Base-by-base conservation (phyloP, 2,329 filamentous ascomycete genomes). In the Neonectria punicea region DNA sequence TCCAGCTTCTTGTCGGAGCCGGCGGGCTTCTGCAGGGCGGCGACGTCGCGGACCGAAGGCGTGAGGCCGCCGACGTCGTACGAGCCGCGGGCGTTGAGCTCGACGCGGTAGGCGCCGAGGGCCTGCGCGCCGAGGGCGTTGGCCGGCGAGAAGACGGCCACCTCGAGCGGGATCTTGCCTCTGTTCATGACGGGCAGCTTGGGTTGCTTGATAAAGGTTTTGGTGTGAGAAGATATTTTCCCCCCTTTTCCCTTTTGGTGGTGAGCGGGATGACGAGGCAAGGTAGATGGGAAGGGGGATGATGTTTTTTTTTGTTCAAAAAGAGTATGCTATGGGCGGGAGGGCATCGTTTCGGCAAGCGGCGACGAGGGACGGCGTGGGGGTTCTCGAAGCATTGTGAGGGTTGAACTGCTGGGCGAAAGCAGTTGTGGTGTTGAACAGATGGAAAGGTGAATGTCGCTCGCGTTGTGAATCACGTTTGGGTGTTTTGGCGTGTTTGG, bases 11-110 rank as follows among this genome's bases (percentile, higher is more conserved):
- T 36, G 20, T 68, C 67, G 9, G 22, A 43, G 14, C 34, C 43
- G n/a, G 13, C 7, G 14, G 61, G 61, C 25, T 7, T 22, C 34
- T 49, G 56, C 28, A 83, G 73, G 2, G 62, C 59, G 2, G 65
- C 39, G 46, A 86, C 77, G 18, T 85, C 81, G 9, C 75, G 68
- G 3, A 81, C 28, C 0, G 79, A 70, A 2, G 87, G 87, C 1
- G 87, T 88, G 16, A 85, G 79, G 8, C 87, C 87, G 50, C 86
- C 87, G 1, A 70, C 74, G 1, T 71, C 61, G 67, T 88, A 88
- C 1, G 86, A 88, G 3, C 79, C 82, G 10, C 76, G 70, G 3
- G 81, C 81, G 72, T 88, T 89, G 70, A 89, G 80, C 72, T 89
- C 86, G 53, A 89, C 76, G 46, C 86, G 83, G 4, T 78, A 75